Conservation (phyloP, 1,284 basidiomycete species). For the Macrocystidia cucumis region DNA sequence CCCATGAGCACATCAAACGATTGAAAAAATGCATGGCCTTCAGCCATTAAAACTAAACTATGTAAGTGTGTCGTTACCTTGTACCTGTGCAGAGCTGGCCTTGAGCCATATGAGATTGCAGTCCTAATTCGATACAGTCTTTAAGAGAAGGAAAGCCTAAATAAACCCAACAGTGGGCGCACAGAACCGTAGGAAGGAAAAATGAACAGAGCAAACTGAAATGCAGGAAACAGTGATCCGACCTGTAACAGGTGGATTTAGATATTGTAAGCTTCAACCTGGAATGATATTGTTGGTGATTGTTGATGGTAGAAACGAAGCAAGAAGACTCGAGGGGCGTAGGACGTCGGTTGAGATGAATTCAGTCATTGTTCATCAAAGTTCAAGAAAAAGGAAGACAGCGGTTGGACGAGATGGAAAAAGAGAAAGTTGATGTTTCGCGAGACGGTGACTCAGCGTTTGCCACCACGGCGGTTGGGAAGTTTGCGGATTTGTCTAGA, state of each 20-base stretch:
- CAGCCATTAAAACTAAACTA: conserved; percentile 13
- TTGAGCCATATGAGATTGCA: conserved; percentile 11
- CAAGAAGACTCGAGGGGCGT: too few species aligned
- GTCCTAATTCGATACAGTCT: conserved; percentile 18
- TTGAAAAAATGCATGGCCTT: too few species aligned
- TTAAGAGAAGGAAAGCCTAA: conserved; percentile 18
- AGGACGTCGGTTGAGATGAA: too few species aligned
- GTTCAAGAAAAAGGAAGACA: conserved; percentile 6
- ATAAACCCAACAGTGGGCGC: conserved; percentile 20
- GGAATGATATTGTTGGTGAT: too few species aligned
- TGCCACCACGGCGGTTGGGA: conserved; percentile 34
- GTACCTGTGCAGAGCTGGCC: conserved; percentile 11
- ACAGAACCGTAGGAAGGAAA: conserved; percentile 10
- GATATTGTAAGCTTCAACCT: too few species aligned
- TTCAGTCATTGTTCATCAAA: conserved; percentile 8
- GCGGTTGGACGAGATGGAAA: conserved; percentile 6
- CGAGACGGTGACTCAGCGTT: too few species aligned
- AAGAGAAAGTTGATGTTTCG: conserved; percentile 1
- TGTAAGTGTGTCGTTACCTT: conserved; percentile 4
- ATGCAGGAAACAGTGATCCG: too few species aligned
- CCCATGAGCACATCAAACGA: too few species aligned
- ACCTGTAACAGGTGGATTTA: too few species aligned
- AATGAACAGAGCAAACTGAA: conserved; percentile 6
- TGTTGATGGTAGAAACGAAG: too few species aligned
- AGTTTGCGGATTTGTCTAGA: conserved; percentile 44